A percentile compares a stretch with the other conserved stretches of the same genome.
Conservation (phyloP, 768 basidiomycete species). For the Boletus eberwhitei region DNA sequence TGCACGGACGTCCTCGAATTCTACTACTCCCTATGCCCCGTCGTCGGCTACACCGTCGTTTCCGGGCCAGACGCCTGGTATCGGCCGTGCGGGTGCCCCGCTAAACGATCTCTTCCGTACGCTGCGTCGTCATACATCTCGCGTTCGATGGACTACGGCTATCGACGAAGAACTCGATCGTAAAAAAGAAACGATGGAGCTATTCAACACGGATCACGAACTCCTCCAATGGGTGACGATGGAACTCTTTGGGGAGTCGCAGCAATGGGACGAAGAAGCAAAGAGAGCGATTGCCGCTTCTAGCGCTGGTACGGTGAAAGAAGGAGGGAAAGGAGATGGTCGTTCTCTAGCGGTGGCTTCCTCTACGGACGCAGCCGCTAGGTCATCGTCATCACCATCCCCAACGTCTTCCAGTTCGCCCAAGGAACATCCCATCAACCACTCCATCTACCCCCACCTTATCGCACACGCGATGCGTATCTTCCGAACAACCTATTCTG, state of each 20-base stretch:
- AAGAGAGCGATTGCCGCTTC: slow-evolving; percentile 35
- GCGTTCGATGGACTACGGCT: slow-evolving; percentile 48
- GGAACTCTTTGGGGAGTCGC: slow-evolving; percentile 64
- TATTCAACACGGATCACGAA: slow-evolving; percentile 63
- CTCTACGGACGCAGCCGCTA: background rate
- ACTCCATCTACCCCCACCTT: slow-evolving; percentile 68
- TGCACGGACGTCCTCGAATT: background rate
- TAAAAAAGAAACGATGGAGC: slow-evolving; percentile 70
- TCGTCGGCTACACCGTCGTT: background rate
- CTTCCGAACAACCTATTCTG: slow-evolving; percentile 73
- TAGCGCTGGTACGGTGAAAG: background rate
- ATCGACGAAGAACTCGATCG: slow-evolving; percentile 57
- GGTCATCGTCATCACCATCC: background rate
- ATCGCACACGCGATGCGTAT: slow-evolving; percentile 74
- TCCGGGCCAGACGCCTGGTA: slow-evolving; percentile 12
- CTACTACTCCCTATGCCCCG: background rate
- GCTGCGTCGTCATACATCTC: slow-evolving; percentile 50
- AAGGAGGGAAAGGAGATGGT: background rate
- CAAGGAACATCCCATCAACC: slow-evolving; percentile 43
- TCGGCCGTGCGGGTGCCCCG: slow-evolving; percentile 12
- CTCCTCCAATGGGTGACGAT: slow-evolving; percentile 70
- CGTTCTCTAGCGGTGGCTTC: background rate
- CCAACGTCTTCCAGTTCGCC: background rate
- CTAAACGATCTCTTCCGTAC: slow-evolving; percentile 53
- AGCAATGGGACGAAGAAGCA: slow-evolving; percentile 47